Evolutionary conservation across 2,329 filamentous ascomycete genomes (phyloP).

Genomic region (Arthrobotrys iridis): DNA sequence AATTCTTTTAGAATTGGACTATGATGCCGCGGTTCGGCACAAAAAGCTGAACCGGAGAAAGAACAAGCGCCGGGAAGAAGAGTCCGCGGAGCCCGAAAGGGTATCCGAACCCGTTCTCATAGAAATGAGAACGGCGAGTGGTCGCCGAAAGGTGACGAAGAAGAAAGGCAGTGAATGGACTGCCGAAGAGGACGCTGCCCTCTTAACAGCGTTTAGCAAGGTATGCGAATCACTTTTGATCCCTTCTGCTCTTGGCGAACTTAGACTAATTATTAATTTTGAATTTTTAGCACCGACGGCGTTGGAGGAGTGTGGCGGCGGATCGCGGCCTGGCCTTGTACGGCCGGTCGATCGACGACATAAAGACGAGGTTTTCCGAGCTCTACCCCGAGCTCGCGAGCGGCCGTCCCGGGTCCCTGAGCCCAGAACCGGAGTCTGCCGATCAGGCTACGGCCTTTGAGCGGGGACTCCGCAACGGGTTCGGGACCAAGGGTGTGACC

Average conservation of each 20-base stretch:
- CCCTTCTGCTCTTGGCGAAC: no score
- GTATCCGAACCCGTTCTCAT: neutral
- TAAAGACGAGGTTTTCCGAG: slow-evolving; percentile 4
- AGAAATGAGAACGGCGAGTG: slow-evolving; percentile 20
- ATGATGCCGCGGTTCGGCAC: slow-evolving; percentile 9
- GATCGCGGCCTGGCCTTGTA: slow-evolving; percentile 28
- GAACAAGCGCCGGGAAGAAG: neutral
- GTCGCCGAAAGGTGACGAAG: slow-evolving; percentile 29
- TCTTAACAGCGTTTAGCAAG: slow-evolving; percentile 10
- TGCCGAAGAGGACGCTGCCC: slow-evolving; percentile 40
- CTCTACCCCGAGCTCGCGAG: slow-evolving; percentile 12
- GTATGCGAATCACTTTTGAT: slow-evolving; percentile 14
- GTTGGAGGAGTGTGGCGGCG: slow-evolving; percentile 22
- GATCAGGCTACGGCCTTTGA: slow-evolving; percentile 25
- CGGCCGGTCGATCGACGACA: slow-evolving; percentile 34
- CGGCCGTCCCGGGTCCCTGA: neutral
- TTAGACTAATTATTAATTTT: neutral
- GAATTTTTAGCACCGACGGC: slow-evolving; percentile 18
- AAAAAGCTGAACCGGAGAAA: slow-evolving; percentile 33
- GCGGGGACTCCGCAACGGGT: slow-evolving; percentile 34
- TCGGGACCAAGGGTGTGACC: slow-evolving; percentile 32
- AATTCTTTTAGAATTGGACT: slow-evolving; percentile 26
- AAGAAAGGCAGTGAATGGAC: slow-evolving; percentile 33
- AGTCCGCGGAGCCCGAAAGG: neutral
- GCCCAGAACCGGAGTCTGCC: neutral